Evolutionary conservation across 2,329 filamentous ascomycete genomes (phyloP), one percentile per base, ranked within the genome.

Genomic region (Fusarium sp.): DNA sequence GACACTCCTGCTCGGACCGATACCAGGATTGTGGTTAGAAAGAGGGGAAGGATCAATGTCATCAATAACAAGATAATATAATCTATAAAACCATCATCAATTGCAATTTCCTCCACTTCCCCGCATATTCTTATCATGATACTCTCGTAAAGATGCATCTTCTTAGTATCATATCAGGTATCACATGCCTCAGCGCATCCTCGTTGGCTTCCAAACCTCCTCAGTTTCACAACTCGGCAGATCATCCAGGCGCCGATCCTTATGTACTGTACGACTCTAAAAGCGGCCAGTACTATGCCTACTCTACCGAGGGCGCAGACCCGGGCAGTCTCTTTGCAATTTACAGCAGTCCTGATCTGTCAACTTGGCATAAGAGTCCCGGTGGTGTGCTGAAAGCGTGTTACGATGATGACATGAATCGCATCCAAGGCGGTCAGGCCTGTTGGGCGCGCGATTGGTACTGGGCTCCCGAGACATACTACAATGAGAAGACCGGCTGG

Each of bases 381-480:
- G 77, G 75, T 14, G 77, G 77, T 33, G 75, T 76, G 15, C 48
- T 79, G 17, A 76, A 72, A 40, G 75, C 76, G 3, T 79, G 77
- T 48, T 74, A 73, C 45, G 75, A 76, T 60, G 72, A 54, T 35
- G 42, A 69, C n/a, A 73, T 71, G 72, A 74, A 75, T 20, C 63
- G 25, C 23, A 23, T 78, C 11, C 43, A 73, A 11, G 76, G 71
- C 5, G 77, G 77, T 2, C 77, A 79, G 52, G 77, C 73, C 4
- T 78, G 77, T 39, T 78, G 77, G 77, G 76, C 77, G 15, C 70
- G 74, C 9, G 77, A 78, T 47, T 78, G 77, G 77, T 67, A 66
- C n/a, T 78, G 77, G 77, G 77, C 77, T 9, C 77, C 77, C 3
- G 77, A 78, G 69, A 76, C 72, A 6, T 78, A 78, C 52, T 70